These are phyloP conservation scores for Zygosaccharomyces rouxii DNA, from an alignment of 805 yeast genomes.

Conservation along the genomic window DNA sequence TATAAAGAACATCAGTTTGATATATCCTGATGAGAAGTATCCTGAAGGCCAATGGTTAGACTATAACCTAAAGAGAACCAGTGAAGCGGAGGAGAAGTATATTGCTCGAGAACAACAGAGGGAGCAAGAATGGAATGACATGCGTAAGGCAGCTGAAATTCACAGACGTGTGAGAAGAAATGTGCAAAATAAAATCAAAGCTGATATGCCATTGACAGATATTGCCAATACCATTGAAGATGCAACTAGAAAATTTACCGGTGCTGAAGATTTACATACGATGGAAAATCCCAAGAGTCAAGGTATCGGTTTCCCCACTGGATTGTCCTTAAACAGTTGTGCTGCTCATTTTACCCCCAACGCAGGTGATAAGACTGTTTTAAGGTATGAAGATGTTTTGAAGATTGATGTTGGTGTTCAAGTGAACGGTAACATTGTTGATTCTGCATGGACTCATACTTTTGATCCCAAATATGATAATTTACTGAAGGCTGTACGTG, in stretches of 20 bases:
- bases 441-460: conserved; percentile 90
- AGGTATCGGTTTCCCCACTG: conserved; percentile 99
- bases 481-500: conserved; percentile 78
- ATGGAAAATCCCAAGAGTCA: conserved; percentile 42
- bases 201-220: conserved; percentile 90
- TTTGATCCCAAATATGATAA: conserved; percentile 81
- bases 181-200: conserved; percentile 68
- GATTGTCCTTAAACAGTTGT: conserved; percentile 83
- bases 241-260: conserved; percentile 69
- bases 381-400: conserved; percentile 86
- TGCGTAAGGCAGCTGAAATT: conserved; percentile 93
- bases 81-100: conserved; percentile 82
- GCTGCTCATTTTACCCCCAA: conserved; percentile 99
- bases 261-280: conserved; percentile 53
- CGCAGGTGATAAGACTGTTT: conserved; percentile 80
- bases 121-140: conserved; percentile 69
- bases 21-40: conserved; percentile 65
- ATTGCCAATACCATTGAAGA: conserved; percentile 88
- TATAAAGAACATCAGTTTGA: conserved; percentile 57
- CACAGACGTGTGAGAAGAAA: conserved; percentile 87
- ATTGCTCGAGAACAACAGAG: conserved; percentile 53
- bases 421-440: conserved; percentile 88
- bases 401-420: conserved; percentile 97
- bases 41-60: conserved; percentile 84
- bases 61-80: conserved; percentile 65